A percentile compares a stretch with the other conserved stretches of the same genome.
phyloP scores from a whole-genome alignment of 2,329 filamentous ascomycete species.

The Pseudogymnoascus sp. region DNA sequence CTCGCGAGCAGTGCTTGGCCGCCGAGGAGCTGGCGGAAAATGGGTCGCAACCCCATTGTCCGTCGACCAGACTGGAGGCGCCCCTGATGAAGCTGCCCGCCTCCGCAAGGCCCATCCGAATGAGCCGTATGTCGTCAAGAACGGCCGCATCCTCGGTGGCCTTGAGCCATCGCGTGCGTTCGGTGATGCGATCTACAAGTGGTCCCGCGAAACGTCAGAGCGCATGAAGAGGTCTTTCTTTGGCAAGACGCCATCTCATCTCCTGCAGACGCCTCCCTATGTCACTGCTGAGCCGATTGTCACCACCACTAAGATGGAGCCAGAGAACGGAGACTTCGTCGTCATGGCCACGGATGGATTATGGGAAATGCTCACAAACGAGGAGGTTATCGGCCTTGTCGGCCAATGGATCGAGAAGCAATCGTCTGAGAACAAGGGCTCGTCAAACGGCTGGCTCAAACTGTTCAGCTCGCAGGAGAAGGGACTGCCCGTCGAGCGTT shows the following conservation, averaged over 20 bases:
- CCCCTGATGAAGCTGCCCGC: conserved; percentile 72
- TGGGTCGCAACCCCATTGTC: conserved; percentile 89
- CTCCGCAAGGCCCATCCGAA: conserved; percentile 81
- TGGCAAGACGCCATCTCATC: conserved; percentile 64
- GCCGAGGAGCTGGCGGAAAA: conserved; percentile 68
- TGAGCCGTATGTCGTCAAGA: conserved; percentile 77
- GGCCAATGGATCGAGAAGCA: conserved; percentile 94
- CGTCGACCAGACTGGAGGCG: conserved; percentile 88
- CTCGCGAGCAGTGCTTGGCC: conserved; percentile 86
- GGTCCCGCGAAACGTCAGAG: conserved; percentile 76
- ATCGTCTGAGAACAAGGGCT: conserved; percentile 24
- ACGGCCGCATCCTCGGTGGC: conserved; percentile 84
- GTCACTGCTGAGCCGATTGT: conserved; percentile 94
- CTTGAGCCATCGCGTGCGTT: conserved; percentile 91
- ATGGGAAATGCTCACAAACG: conserved; percentile 99
- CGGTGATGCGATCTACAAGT: conserved; percentile 95
- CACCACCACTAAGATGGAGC: conserved; percentile 85
- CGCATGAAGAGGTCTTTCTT: conserved; percentile 82
- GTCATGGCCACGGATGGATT: conserved; percentile 94
- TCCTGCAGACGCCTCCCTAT: conserved; percentile 87
- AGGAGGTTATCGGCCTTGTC: conserved; percentile 93
- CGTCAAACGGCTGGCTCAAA: conserved; percentile 56
- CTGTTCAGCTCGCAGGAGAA: conserved; percentile 48
- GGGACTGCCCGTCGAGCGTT: conserved; percentile 68
- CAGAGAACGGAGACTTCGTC: conserved; percentile 84